These are phyloP conservation scores for Daldinia decipiens DNA, from an alignment of 495 filamentous ascomycete genomes.

Conservation along the genomic window DNA sequence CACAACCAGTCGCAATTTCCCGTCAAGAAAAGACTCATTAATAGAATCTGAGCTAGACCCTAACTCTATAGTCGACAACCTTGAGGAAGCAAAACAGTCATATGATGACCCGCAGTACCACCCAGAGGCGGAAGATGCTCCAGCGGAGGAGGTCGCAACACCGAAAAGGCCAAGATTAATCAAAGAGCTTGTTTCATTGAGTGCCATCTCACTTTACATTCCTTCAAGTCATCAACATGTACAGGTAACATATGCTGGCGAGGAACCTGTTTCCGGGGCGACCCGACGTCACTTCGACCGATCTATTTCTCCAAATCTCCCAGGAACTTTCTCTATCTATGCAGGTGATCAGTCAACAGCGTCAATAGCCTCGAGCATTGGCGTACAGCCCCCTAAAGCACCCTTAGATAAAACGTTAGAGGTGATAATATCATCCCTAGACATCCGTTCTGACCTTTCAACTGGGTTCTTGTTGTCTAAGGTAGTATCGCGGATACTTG, in stretches of 20 bases:
- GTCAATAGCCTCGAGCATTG: conserved; percentile 29
- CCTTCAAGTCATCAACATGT: conserved; percentile 55
- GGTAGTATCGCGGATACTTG: conserved; percentile 64
- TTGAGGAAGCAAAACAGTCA: conserved; percentile 34
- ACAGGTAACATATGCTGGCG: conserved; percentile 37
- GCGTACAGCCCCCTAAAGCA: conserved; percentile 8
- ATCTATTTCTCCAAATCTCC: conserved; percentile 60
- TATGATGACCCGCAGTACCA: conserved; percentile 10
- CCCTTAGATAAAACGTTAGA: conserved; percentile 56
- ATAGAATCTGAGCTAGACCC: conserved; percentile 1
- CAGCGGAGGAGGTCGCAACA: conserved; percentile 52
- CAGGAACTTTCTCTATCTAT: conserved; percentile 66
- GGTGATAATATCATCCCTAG: conserved; percentile 65
- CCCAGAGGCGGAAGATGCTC: conserved; percentile 13
- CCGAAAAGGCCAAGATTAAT: conserved; percentile 59
- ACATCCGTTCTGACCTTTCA: conserved; percentile 73
- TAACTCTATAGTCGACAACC: conserved; percentile 29
- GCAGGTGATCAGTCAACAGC: conserved; percentile 48
- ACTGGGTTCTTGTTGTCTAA: conserved; percentile 73
- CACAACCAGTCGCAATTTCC: background rate
- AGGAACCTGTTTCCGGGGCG: conserved; percentile 32
- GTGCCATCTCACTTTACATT: conserved; percentile 55
- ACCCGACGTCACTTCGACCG: conserved; percentile 29
- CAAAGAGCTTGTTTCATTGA: conserved; percentile 59
- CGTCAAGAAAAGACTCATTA: background rate